Base-by-base conservation (phyloP, 352 stramenopile species). In the Pythium folliculosum region DNA sequence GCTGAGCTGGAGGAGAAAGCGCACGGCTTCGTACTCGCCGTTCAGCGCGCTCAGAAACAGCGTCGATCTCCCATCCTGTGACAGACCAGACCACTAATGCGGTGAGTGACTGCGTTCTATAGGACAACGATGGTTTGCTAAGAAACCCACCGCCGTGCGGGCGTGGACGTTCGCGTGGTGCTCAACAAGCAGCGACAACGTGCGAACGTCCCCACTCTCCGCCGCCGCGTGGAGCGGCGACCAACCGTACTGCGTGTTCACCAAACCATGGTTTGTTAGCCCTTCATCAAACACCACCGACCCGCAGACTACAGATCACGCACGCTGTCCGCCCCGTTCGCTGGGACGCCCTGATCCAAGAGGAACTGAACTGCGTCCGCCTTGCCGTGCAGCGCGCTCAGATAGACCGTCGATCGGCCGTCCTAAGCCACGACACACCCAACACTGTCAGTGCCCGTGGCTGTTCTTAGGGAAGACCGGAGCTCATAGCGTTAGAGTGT, bases 121-220 rank as follows among this genome's bases (percentile, higher is more conserved):
- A n/a, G n/a, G n/a, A n/a, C n/a, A n/a, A n/a, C n/a, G n/a, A n/a
- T n/a, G n/a, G n/a, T n/a, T n/a, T 37, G 8, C 14, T 25, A 9
- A 35, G 47, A 3, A 53, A 44, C 50, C 3, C 30, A 57, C 50
- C 19, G 14, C n/a, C 50, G 27, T 57, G 9, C 23, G 16, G 1
- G 27, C 56, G 35, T 52, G 43, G 10, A 45, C 45, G 13, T 52
- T 43, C 13, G 27, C 48, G 19, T 49, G 37, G 32, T 45, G 47
- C 19, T 47, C 43, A 5, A 57, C 8, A 19, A 57, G 50, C 13
- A 59, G 37, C 25, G 16, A 10, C 21, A 66, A 40, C 12, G 52
- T 59, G n/a, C 44, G 44, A 22, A 66, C 37, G 16, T 52, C 51
- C 4, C 52, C 59, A 10, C 40, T 59, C 35, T 57, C 59, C 5